Conservation (phyloP, 768 basidiomycete genomes). For the Zangia roseola region DNA sequence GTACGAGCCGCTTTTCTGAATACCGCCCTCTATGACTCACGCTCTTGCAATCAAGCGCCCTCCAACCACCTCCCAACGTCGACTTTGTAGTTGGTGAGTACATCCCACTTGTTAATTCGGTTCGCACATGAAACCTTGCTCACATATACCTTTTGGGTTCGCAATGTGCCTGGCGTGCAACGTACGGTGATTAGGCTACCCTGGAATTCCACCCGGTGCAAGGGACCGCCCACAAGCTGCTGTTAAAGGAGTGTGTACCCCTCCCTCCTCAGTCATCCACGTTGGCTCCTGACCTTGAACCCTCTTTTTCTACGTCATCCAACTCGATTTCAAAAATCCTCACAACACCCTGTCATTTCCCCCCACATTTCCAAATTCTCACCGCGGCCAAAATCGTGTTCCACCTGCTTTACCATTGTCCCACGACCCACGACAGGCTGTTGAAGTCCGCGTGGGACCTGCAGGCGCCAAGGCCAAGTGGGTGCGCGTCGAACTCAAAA, state of each 20-base stretch:
- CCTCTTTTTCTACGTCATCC: not conserved
- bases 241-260: slow-evolving; percentile 73
- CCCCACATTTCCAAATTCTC: slow-evolving; percentile 1
- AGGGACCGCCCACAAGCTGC: slow-evolving; percentile 78
- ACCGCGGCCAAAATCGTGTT: slow-evolving; percentile 6
- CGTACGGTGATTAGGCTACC: slow-evolving; percentile 58
- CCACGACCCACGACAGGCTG: slow-evolving; percentile 48
- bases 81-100: slow-evolving; percentile 79
- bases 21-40: slow-evolving; percentile 2
- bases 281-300: slow-evolving; percentile 4
- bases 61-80: slow-evolving; percentile 86
- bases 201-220: slow-evolving; percentile 80
- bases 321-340: slow-evolving; percentile 3
- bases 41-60: slow-evolving; percentile 47
- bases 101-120: too few relatives aligned
- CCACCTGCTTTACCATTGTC: not conserved
- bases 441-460: slow-evolving; percentile 77
- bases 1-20: slow-evolving; percentile 30
- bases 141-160: too few relatives aligned
- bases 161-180: too few relatives aligned
- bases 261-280: not conserved
- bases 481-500: slow-evolving; percentile 88
- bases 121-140: too few relatives aligned
- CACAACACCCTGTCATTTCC: not conserved
- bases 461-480: slow-evolving; percentile 87